Evolutionary conservation across 257 asterid genomes (phyloP), one percentile per base, ranked within the genome.

Genomic region (Cynanchum wilfordii): DNA sequence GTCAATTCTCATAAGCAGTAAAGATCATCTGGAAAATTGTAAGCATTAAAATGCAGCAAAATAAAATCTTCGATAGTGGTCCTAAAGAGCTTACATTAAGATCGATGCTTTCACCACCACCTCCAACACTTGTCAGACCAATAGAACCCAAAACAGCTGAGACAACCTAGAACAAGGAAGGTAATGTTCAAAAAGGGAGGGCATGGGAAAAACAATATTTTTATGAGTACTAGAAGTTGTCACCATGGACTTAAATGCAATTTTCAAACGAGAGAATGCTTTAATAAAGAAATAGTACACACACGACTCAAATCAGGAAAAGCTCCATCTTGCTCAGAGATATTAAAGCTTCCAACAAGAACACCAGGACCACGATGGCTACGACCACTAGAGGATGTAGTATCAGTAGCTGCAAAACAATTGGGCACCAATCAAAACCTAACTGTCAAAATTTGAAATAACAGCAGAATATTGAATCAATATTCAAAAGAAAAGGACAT

Each of bases 271-370:
- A 44, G 33, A 38, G 51, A 36, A 51, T 73, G 59, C 42, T 30
- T 44, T 47, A 49, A 70, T 68, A 56, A 70, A 71, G 47, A 47
- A 64, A 72, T 67, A 58, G 55, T 52, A 49, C 76, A 80, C 89
- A 93, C 98, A 79, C 94, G 92, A 79, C 87, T 87, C 55, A 91
- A 78, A 81, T 88, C 94, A 71, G 92, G 93, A 70, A 91, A 84
- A 75, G 85, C 81, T 76, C 94, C 96, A 79, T 90, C 97, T 56
- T 87, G 97, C 73, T 93, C 98, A 54, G 96, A 85, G 76, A 91
- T 66, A 80, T 89, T 88, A 80, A 91, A 93, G 82, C 96, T 87
- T 58, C 96, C 96, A 78, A 93, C 91, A 68, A 93, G 79, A 83
- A 87, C 77, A 58, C 89, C 86, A 64, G 96, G 88, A 73, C 90